Base-by-base conservation (phyloP, 148 eudicot genomes). In the Talinum fruticosum region DNA sequence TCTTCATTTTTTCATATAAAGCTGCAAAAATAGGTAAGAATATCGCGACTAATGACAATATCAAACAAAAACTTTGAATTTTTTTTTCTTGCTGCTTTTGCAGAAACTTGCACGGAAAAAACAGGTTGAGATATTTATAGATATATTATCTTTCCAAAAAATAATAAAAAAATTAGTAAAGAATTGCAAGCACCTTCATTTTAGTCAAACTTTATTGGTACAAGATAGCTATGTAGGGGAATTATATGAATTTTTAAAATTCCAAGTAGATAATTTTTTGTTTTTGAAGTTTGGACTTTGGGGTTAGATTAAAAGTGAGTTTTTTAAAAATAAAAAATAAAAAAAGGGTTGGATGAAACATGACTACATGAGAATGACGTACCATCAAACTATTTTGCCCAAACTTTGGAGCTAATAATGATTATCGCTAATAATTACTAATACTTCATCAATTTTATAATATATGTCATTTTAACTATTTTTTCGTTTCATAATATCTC, bases 181-280 rank as follows among this genome's bases (percentile, higher is more conserved):
- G 37, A 65, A 10, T 12, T 28, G 19, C 13, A 65, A 3, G 32
- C 4, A 8, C 23, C 41, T 64, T 38, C 21, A 14, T 66, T n/a
- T n/a, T 76, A 33, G 79, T 76, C 65, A 76, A 76, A 76, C 15
- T n/a, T 36, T 75, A 8, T 64, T 38, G 70, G 70, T 64, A 18
- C 14, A 24, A 18, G 23, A 49, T 49, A 41, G 45, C 45, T 41
- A 41, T 6, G 10, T 41, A 6, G 8, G 45, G 10, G 3, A 41
- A n/a, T n/a, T 6, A 12, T 41, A 41, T 41, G 45, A 6, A 41
- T 41, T 3, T 37, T 2, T 37, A 37, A 2, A 7, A 2, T 37
- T 62, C 23, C 45, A 67, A 36, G 67, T 65, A 47, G 34, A 69
- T 53, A 47, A 66, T 66, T 41, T 32, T n/a, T 77, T 53, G 24